Evolutionary conservation across 371 early-diverging fungal genomes (phyloP), one percentile per base, ranked within the genome.

Genomic region (Syncephalastrum sp.): DNA sequence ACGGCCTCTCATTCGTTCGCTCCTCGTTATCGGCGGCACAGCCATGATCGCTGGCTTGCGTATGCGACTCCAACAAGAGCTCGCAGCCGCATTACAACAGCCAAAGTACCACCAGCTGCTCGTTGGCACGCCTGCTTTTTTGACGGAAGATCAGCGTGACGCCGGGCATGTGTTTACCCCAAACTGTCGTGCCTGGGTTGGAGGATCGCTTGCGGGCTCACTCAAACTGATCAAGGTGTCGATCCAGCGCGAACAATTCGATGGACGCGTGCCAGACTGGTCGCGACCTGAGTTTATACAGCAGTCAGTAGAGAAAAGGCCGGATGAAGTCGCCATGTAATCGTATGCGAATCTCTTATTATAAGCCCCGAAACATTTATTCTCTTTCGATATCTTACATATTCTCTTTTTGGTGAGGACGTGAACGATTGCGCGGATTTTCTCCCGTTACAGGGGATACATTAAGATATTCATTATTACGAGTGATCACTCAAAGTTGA

Each of bases 1-100:
- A 4, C 65, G 79, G 0, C 79, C 72, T 2, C 59, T 91, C 50
- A 70, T 77, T 10, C 64, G 70, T 16, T 77, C 78, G 3, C 65
- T 90, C 42, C 60, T 91, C 33, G 63, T 91, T 33, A 72, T 81
- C 13, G 93, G 93, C 41, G 91, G 90, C 1, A 84, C 88, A 0
- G 69, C 83, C 7, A 80, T 85, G 64, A 58, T 90, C 38, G 88
- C 90, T 0, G 84, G 86, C 19, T 75, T 91, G 49, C 70, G 75
- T 24, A 57, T 56, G 5, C 70, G 89, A 2, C 57, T 91, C 27
- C 61, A 74, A 38, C 74, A 73, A 38, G 85, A 85, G 54, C 56
- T 86, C 25, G 53, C 67, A 21, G 63, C 69, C 15, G 55, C 63
- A 1, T 48, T 85, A 43, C 68, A 51, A 5, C 19, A 25, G 1